A percentile compares a stretch with the other conserved stretches of the same genome.
These are phyloP conservation scores for Cryomyces antarcticus DNA, from an alignment of 495 filamentous ascomycete species.

Conservation along the genomic window DNA sequence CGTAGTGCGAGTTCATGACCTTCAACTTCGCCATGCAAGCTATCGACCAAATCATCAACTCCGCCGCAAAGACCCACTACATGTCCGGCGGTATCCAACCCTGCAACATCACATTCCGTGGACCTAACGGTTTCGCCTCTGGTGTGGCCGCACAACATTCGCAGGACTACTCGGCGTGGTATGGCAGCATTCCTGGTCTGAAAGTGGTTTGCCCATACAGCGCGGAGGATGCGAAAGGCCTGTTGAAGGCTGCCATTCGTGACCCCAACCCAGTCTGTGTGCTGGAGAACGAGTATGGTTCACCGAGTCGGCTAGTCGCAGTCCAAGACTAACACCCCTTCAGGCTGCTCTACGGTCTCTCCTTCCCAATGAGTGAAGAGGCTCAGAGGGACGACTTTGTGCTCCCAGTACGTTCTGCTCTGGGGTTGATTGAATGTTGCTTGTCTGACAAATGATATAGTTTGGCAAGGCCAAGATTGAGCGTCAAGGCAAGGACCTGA, in stretches of 20 bases:
- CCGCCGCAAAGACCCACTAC: slow-evolving; percentile 96
- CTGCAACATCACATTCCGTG: slow-evolving; percentile 98
- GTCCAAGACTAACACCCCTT: background rate
- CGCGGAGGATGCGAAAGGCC: slow-evolving; percentile 92
- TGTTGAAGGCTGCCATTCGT: slow-evolving; percentile 91
- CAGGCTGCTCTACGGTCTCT: slow-evolving; percentile 74
- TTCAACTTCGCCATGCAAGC: slow-evolving; percentile 99
- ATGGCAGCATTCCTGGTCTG: slow-evolving; percentile 88
- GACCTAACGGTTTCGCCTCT: slow-evolving; percentile 90
- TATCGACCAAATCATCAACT: slow-evolving; percentile 99
- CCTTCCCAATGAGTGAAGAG: slow-evolving; percentile 89
- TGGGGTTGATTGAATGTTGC: slow-evolving; percentile 6
- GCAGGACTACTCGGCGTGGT: slow-evolving; percentile 96
- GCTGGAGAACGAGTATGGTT: slow-evolving; percentile 76
- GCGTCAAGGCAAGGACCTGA: slow-evolving; percentile 84
- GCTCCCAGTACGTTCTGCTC: slow-evolving; percentile 32
- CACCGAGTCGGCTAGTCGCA: too few species aligned
- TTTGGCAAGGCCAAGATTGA: slow-evolving; percentile 98
- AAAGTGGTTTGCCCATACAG: slow-evolving; percentile 95
- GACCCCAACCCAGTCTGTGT: slow-evolving; percentile 94
- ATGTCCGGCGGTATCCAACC: slow-evolving; percentile 99
- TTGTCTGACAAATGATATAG: slow-evolving; percentile 6
- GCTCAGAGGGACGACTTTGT: slow-evolving; percentile 92
- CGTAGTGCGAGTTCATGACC: slow-evolving; percentile 97
- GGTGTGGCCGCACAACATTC: slow-evolving; percentile 97